Percentiles rank a stretch among this genome's conserved stretches.
phyloP scores from a whole-genome alignment of 2,329 filamentous ascomycete species.

The Cladophialophora bantiana region DNA sequence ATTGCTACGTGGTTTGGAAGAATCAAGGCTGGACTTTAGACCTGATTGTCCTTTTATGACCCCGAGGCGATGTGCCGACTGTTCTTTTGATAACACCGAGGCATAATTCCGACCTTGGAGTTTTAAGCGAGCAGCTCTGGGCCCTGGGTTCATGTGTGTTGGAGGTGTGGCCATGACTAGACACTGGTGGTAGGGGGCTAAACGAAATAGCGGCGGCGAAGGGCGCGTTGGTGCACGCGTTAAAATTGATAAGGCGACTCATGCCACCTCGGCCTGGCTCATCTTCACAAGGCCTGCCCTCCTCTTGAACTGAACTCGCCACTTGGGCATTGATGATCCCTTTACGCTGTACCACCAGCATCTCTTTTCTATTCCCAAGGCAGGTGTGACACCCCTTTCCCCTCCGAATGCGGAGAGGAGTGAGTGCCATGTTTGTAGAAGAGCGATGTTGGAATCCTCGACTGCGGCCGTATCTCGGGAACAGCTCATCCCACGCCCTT shows the following conservation, averaged over 20 bases:
- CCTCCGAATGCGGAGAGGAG: not conserved
- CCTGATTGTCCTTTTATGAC: not conserved
- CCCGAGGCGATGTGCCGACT: not conserved
- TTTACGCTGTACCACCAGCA: not conserved
- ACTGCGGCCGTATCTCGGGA: slow-evolving; percentile 7
- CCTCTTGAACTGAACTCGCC: not conserved
- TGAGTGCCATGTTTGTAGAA: not conserved
- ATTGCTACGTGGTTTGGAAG: not conserved
- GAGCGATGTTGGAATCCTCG: not conserved
- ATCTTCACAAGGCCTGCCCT: not conserved
- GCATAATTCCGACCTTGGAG: not conserved
- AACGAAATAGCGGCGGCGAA: not conserved
- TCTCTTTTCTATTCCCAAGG: not conserved
- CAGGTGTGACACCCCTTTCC: not conserved
- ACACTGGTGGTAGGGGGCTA: not conserved
- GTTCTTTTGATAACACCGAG: not conserved
- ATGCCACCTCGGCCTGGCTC: not conserved
- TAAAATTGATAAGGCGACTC: not conserved
- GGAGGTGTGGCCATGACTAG: too few relatives aligned
- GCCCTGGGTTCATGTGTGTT: not conserved
- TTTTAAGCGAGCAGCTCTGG: not conserved
- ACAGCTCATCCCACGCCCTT: slow-evolving; percentile 6
- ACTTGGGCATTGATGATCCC: not conserved
- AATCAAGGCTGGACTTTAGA: not conserved
- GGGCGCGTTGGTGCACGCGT: not conserved